Evolutionary conservation across 1,139 yeast genomes (phyloP).

Genomic region (Geotrichum macrosporum): DNA sequence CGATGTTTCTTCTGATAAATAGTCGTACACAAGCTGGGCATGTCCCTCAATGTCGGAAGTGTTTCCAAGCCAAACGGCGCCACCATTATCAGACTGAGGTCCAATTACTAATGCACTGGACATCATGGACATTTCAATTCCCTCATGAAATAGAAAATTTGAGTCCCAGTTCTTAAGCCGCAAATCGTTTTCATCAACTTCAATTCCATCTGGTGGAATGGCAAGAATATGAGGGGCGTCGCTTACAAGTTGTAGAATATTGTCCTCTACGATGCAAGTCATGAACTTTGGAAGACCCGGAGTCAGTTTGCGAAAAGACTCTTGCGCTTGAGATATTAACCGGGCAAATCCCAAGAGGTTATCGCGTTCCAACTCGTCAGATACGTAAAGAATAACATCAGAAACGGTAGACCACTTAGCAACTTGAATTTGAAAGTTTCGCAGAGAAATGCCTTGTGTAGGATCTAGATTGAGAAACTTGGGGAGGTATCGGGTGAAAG

Average conservation of each 20-base stretch:
- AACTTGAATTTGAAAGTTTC: constrained; percentile 75
- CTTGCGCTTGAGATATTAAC: constrained; percentile 30
- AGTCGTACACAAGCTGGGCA: constrained; percentile 24
- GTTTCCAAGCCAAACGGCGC: constrained; percentile 76
- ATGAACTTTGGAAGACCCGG: constrained; percentile 23
- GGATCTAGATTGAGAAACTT: constrained; percentile 45
- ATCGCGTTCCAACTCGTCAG: constrained; percentile 19
- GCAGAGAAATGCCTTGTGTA: constrained; percentile 58
- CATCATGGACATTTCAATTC: constrained; percentile 76
- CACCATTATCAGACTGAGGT: constrained; percentile 26
- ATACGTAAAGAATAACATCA: constrained; percentile 58
- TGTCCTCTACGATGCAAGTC: constrained; percentile 30
- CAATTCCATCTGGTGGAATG: constrained; percentile 27
- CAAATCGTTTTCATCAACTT: constrained; percentile 31
- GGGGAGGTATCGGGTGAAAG: constrained; percentile 20
- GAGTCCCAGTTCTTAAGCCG: constrained; percentile 60
- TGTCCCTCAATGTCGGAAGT: constrained; percentile 47
- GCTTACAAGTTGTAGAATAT: constrained; percentile 26
- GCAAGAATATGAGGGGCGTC: constrained; percentile 34
- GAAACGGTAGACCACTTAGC: constrained; percentile 63
- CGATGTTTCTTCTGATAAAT: constrained; percentile 11
- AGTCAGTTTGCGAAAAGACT: constrained; percentile 20
- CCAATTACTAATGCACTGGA: constrained; percentile 66
- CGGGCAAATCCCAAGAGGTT: constrained; percentile 25
- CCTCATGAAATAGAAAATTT: constrained; percentile 68